Conservation (phyloP, 352 stramenopile genomes). For the Phytophthora brassicae region DNA sequence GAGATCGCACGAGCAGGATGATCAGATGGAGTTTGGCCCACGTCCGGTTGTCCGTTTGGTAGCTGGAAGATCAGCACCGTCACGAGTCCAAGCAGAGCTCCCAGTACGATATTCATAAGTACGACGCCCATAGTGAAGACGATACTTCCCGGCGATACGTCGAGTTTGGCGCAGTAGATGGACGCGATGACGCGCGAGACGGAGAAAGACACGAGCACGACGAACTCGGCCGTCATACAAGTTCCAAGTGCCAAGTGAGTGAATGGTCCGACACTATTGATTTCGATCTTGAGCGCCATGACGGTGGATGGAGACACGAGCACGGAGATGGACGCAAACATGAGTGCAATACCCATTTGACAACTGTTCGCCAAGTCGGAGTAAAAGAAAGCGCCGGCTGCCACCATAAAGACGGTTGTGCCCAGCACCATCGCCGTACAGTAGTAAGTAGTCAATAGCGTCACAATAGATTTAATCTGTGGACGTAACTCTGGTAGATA, state of each 20-base stretch:
- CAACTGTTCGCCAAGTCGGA: constrained; percentile 40
- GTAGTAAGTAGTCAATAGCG: constrained; percentile 47
- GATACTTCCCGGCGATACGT: constrained; percentile 50
- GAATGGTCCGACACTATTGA: constrained; percentile 65
- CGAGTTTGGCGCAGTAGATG: constrained; percentile 57
- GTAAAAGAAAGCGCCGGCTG: constrained; percentile 59
- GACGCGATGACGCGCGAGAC: constrained; percentile 60
- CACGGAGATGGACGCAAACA: constrained; percentile 71
- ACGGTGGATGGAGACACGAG: constrained; percentile 65
- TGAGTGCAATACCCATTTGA: constrained; percentile 59
- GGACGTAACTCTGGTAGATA: constrained; percentile 56
- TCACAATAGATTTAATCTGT: constrained; percentile 58
- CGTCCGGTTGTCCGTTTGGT: constrained; percentile 35
- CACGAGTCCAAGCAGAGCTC: constrained; percentile 42
- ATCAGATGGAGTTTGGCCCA: background rate
- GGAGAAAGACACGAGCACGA: constrained; percentile 70
- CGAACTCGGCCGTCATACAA: constrained; percentile 67
- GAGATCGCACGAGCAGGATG: constrained; percentile 1
- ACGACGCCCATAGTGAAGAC: constrained; percentile 56
- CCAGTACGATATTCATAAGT: constrained; percentile 55
- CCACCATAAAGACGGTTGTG: constrained; percentile 45
- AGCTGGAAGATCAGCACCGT: constrained; percentile 64
- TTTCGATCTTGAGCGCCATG: constrained; percentile 77
- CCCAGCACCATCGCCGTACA: constrained; percentile 48
- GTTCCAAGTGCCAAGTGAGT: constrained; percentile 66